A percentile compares a stretch with the other conserved stretches of the same genome.
Conservation (phyloP, 1,284 basidiomycete genomes). For the Sporisorium scitamineum region DNA sequence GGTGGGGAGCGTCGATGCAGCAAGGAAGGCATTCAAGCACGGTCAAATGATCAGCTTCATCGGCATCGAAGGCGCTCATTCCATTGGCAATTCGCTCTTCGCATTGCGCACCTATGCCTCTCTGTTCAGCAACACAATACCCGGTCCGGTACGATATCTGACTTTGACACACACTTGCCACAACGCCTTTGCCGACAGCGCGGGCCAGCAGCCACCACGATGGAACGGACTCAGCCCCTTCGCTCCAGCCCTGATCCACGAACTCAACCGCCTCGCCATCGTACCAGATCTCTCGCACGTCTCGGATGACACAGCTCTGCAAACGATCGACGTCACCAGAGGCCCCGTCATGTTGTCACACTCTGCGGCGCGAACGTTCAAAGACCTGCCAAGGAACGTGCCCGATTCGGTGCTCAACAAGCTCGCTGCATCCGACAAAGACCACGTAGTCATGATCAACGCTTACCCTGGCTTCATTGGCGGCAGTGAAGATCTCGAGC, state of each 20-base stretch:
- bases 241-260: slow-evolving; percentile 29
- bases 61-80: slow-evolving; percentile 53
- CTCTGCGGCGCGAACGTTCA: slow-evolving; percentile 30
- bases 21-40: slow-evolving; percentile 46
- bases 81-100: slow-evolving; percentile 48
- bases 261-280: slow-evolving; percentile 46
- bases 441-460: slow-evolving; percentile 51
- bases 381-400: slow-evolving; percentile 33
- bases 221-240: slow-evolving; percentile 48
- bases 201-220: slow-evolving; percentile 25
- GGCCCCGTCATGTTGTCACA: slow-evolving; percentile 52
- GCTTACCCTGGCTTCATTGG: slow-evolving; percentile 50
- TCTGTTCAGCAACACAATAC: slow-evolving; percentile 11
- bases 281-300: slow-evolving; percentile 50
- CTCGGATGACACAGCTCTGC: slow-evolving; percentile 43
- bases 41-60: slow-evolving; percentile 58
- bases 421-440: slow-evolving; percentile 26
- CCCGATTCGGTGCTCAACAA: slow-evolving; percentile 37
- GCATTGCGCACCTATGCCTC: slow-evolving; percentile 19
- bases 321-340: slow-evolving; percentile 31
- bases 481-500: slow-evolving; percentile 35
- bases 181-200: slow-evolving; percentile 47
- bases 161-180: slow-evolving; percentile 51
- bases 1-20: slow-evolving; percentile 16
- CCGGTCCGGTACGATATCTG: slow-evolving; percentile 43